phyloP scores from a whole-genome alignment of 1,284 basidiomycete genomes.

The Termitomyces sp. region DNA sequence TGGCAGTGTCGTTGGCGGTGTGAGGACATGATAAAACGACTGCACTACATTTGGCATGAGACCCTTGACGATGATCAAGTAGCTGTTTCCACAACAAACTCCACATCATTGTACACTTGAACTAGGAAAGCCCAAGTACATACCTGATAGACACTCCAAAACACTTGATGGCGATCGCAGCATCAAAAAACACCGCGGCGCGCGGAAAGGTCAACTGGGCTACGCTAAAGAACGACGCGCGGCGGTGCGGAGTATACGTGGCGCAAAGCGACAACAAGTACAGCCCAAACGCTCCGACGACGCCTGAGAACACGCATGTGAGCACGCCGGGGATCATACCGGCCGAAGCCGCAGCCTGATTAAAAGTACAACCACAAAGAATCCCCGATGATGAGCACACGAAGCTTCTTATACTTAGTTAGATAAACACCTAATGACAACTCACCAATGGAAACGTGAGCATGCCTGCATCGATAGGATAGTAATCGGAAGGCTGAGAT shows the following conservation, averaged over 20 bases:
- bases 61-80: slow-evolving; percentile 91
- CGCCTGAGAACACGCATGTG: slow-evolving; percentile 85
- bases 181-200: slow-evolving; percentile 83
- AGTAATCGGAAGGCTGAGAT: not conserved
- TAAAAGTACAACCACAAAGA: slow-evolving; percentile 10
- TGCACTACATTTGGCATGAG: slow-evolving; percentile 92
- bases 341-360: slow-evolving; percentile 77
- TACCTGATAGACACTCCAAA: slow-evolving; percentile 95
- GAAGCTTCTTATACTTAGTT: not conserved
- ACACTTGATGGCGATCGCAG: slow-evolving; percentile 94
- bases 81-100: slow-evolving; percentile 38
- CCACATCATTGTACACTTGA: not conserved
- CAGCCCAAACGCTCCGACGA: slow-evolving; percentile 79
- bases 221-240: slow-evolving; percentile 85
- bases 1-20: slow-evolving; percentile 57
- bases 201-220: slow-evolving; percentile 82
- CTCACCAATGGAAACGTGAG: slow-evolving; percentile 75
- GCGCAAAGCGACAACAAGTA: slow-evolving; percentile 89
- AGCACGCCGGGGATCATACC: slow-evolving; percentile 84
- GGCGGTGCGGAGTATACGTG: slow-evolving; percentile 67
- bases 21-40: slow-evolving; percentile 76
- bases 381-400: slow-evolving; percentile 6
- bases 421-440: slow-evolving; percentile 12
- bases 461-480: slow-evolving; percentile 54
- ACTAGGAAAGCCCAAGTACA: slow-evolving; percentile 26